Percentiles rank a stretch among this genome's conserved stretches.
Conservation (phyloP, 75 land plant genomes). For the Selaginella tamariscina region DNA sequence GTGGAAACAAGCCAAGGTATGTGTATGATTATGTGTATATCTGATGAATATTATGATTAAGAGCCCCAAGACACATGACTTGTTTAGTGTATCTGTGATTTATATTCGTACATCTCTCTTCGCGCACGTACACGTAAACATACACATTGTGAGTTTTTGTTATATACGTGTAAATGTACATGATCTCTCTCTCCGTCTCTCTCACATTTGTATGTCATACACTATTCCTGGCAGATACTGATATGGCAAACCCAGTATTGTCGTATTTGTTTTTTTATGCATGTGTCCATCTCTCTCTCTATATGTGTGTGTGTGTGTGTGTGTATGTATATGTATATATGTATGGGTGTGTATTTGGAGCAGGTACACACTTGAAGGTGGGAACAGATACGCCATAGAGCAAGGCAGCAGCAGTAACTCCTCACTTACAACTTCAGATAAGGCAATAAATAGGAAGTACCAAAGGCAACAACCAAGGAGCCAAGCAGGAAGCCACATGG, state of each 20-base stretch:
- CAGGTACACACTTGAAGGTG: too few species aligned
- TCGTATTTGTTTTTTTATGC: background rate
- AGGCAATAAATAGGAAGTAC: background rate
- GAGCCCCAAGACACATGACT: too few species aligned
- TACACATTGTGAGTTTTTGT: background rate
- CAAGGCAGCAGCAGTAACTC: background rate
- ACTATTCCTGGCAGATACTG: too few species aligned
- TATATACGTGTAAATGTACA: too few species aligned
- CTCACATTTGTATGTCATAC: too few species aligned
- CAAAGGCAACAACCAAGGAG: background rate
- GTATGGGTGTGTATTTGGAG: too few species aligned
- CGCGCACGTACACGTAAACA: background rate
- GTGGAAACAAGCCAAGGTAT: constrained; percentile 7
- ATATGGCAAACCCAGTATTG: too few species aligned
- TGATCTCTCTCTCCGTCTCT: too few species aligned
- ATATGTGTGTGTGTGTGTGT: too few species aligned
- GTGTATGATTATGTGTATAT: constrained; percentile 14
- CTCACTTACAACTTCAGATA: background rate
- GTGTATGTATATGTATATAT: too few species aligned
- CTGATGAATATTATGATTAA: constrained; percentile 4
- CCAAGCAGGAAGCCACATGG: background rate
- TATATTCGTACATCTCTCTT: background rate
- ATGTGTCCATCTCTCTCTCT: background rate
- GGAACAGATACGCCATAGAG: too few species aligned
- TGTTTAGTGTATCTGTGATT: background rate